Conservation (phyloP, 2,329 filamentous ascomycete species). For the Aspergillus japonicus region DNA sequence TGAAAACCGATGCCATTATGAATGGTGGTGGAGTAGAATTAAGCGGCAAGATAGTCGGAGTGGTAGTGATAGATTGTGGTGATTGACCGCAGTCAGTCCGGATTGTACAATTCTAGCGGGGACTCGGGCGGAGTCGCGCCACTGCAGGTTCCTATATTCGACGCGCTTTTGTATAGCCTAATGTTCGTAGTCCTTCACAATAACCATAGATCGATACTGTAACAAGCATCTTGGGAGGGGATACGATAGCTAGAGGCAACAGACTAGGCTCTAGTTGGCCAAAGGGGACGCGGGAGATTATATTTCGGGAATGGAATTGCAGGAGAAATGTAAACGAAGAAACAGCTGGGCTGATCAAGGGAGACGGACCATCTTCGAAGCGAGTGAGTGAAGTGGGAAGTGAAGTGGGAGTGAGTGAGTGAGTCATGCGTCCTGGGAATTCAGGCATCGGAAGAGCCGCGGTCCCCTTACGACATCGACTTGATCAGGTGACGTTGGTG, state of each 20-base stretch:
- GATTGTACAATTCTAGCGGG: too few species aligned
- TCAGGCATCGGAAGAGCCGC: neutral
- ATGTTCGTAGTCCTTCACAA: neutral
- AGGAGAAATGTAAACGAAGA: neutral
- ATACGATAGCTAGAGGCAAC: neutral
- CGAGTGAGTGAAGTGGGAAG: too few species aligned
- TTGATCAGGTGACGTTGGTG: constrained; percentile 11
- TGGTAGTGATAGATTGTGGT: neutral
- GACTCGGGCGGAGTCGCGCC: too few species aligned
- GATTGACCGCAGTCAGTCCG: neutral
- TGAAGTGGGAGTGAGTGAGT: neutral
- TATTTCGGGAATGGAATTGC: neutral
- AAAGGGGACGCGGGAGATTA: neutral
- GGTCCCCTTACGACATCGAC: constrained; percentile 1
- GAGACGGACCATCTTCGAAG: neutral
- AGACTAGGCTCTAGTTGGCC: neutral
- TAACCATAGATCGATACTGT: neutral
- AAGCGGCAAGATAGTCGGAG: neutral
- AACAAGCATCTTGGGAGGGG: neutral
- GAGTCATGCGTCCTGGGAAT: constrained; percentile 2
- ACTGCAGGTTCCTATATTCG: neutral
- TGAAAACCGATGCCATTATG: constrained; percentile 90
- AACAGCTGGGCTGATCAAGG: neutral
- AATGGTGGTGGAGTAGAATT: neutral
- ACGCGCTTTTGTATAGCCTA: neutral